Conservation (phyloP, 768 basidiomycete genomes). For the Holtermanniella nyarrowii region DNA sequence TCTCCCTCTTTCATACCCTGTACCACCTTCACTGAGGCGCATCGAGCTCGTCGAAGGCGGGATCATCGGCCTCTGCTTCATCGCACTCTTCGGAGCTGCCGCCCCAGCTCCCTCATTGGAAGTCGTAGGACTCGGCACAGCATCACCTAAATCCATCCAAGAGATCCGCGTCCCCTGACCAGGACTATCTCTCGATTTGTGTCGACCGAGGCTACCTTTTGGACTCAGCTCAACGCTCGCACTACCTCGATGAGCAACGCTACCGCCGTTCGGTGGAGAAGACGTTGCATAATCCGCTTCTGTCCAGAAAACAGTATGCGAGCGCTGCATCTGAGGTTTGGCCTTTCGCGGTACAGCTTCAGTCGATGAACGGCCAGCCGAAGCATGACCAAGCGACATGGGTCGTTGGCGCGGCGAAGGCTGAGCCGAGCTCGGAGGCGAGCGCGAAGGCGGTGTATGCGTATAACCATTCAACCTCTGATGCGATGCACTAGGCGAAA, state of each 20-base stretch:
- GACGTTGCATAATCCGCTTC: conserved; percentile 25
- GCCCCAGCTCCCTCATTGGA: background rate
- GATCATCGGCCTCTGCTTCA: no score
- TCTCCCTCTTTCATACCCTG: background rate
- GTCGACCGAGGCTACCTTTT: background rate
- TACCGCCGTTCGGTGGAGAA: background rate
- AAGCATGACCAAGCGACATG: background rate
- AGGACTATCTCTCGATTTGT: background rate
- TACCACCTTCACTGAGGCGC: background rate
- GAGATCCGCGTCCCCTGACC: background rate
- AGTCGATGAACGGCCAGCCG: background rate
- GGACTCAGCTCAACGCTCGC: background rate
- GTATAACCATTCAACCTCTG: background rate
- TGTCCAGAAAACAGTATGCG: conserved; percentile 40
- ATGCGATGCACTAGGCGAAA: background rate
- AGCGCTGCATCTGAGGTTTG: conserved; percentile 14
- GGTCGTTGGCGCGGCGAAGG: background rate
- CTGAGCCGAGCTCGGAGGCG: background rate
- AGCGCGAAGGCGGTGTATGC: background rate
- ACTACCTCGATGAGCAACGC: no score
- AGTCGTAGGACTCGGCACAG: background rate
- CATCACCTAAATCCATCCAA: background rate
- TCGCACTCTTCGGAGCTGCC: background rate
- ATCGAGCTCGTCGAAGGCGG: background rate
- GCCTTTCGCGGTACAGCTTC: background rate